Conservation (phyloP, 441 rosid genomes). For the Adansonia rubrostipa region DNA sequence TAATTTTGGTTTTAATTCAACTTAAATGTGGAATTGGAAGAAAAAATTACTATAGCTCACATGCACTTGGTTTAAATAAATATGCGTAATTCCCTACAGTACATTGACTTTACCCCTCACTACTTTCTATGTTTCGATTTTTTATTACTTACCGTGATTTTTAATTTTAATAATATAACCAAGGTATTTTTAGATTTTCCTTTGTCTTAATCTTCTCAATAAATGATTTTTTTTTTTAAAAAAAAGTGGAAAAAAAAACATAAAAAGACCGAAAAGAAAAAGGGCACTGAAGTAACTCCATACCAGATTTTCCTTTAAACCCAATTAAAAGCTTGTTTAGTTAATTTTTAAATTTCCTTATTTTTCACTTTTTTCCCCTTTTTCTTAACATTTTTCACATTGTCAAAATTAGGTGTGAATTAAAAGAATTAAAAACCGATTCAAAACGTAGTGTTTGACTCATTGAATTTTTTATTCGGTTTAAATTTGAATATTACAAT, state of each 20-base stretch:
- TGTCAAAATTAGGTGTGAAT: no score
- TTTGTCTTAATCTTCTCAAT: not conserved
- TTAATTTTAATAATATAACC: not conserved
- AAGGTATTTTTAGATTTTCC: not conserved
- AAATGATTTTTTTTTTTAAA: not conserved
- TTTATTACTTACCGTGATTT: not conserved
- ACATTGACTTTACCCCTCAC: conserved; percentile 5
- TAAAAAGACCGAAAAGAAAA: conserved; percentile 11
- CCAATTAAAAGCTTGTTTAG: conserved; percentile 32
- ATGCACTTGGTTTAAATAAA: not conserved
- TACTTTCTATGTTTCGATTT: not conserved
- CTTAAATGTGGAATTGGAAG: not conserved
- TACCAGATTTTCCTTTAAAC: conserved; percentile 30
- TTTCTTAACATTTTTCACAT: no score
- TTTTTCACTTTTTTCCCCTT: no score
- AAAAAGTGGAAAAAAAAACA: not conserved
- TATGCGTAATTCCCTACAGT: not conserved
- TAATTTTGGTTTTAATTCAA: not conserved
- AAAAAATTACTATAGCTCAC: not conserved
- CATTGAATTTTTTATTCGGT: no score
- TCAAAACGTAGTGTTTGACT: no score
- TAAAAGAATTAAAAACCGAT: no score
- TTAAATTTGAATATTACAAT: no score
- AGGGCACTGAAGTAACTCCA: conserved; percentile 45
- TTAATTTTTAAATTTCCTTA: conserved; percentile 21